A percentile compares a stretch with the other conserved stretches of the same genome.
phyloP scores from a whole-genome alignment of 2,329 filamentous ascomycete genomes.

The Ceratocystis albifundus region DNA sequence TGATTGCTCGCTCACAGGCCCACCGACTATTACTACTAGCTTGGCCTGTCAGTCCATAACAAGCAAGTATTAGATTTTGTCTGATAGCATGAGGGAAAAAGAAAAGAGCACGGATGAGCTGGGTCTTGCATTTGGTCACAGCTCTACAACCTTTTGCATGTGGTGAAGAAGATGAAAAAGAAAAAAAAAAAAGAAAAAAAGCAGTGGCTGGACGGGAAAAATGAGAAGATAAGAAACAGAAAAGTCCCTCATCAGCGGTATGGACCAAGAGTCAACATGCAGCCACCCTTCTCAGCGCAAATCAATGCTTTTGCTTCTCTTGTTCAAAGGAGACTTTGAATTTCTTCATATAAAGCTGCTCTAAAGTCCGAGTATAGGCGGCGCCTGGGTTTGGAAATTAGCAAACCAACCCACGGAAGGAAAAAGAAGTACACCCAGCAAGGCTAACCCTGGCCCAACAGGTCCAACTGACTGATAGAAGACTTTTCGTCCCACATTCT shows the following conservation, averaged over 20 bases:
- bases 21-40: background rate
- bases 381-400: background rate
- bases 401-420: background rate
- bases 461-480: background rate
- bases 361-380: no score
- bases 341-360: no score
- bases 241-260: no score
- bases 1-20: background rate
- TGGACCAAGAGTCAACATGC: no score
- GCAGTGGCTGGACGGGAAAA: no score
- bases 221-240: no score
- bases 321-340: background rate
- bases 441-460: constrained; percentile 11
- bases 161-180: no score
- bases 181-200: no score
- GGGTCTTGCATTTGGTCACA: background rate
- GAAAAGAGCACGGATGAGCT: background rate
- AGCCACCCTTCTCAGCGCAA: no score
- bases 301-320: no score
- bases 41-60: background rate
- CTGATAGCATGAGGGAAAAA: background rate
- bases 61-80: constrained; percentile 2
- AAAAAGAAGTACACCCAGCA: background rate
- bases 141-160: background rate
- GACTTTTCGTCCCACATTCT: constrained; percentile 5